Conservation (phyloP, 1,284 basidiomycete species). For the Ganoderma lucidum region DNA sequence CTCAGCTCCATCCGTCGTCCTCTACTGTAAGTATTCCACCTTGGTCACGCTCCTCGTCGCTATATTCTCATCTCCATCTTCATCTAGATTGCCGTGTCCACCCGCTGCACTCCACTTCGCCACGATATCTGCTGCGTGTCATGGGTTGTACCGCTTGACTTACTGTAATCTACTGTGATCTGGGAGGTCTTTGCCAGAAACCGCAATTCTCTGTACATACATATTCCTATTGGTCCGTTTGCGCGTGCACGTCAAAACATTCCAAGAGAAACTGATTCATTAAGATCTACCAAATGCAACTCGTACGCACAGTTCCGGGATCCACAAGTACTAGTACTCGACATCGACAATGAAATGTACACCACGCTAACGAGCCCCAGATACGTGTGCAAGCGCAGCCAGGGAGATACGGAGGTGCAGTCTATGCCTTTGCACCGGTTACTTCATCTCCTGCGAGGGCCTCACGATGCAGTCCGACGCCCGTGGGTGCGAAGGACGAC, state of each 20-base stretch:
- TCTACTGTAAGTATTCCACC: not conserved
- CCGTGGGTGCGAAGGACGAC: conserved; percentile 58
- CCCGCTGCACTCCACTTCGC: not conserved
- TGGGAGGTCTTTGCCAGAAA: not conserved
- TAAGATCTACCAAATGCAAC: conserved; percentile 2
- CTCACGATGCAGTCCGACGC: conserved; percentile 67
- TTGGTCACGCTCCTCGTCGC: not conserved
- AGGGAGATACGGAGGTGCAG: conserved; percentile 86
- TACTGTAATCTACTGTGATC: not conserved
- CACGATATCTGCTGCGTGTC: not conserved
- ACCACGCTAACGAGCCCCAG: conserved; percentile 86
- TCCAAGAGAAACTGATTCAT: not conserved
- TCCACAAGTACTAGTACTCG: not conserved
- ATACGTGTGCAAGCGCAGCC: conserved; percentile 58
- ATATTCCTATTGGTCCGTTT: not conserved
- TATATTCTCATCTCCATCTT: not conserved
- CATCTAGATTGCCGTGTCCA: not conserved
- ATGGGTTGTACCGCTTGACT: not conserved
- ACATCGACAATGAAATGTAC: conserved; percentile 57
- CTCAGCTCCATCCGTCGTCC: conserved; percentile 2
- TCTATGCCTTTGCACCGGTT: conserved; percentile 86
- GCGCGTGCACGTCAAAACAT: not conserved
- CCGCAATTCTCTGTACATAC: not conserved
- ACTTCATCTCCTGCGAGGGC: conserved; percentile 89
- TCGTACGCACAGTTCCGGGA: not conserved